Base-by-base conservation (phyloP, 805 yeast genomes). In the Nakazawaea ernobii region DNA sequence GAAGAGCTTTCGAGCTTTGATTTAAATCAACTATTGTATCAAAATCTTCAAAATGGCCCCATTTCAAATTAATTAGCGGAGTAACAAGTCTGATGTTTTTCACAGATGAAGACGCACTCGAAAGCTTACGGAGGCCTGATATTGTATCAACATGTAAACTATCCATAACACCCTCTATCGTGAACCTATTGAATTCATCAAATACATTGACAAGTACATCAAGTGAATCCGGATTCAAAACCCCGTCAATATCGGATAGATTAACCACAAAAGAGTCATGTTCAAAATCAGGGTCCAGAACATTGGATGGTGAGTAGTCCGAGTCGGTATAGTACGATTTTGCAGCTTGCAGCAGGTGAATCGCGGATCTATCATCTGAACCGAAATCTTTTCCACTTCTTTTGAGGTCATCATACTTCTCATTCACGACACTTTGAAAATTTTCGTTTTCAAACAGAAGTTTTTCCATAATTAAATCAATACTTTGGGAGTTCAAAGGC, bases 71-170 rank as follows among this genome's bases (percentile, higher is more conserved):
- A 0, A 79, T 49, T 6, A 57, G 57, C 0, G 85, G 84, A 3
- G 77, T 55, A 1, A 75, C 71, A 7, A 83, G 48, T 30, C 84
- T 66, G 9, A 76, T 11, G 49, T 74, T 80, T 26, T 59, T 56
- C 6, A 72, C 67, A n/a, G 60, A 54, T 1, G 71, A 63, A 10
- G 36, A 46, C 1, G 67, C 62, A 4, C 55, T 47, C 39, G 73
- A 56, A 20, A 65, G 59, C 7, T 43, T 44, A 26, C 68, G 63
- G 26, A 86, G 60, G 8, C 67, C 63, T 32, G 63, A 61, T 10
- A 86, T 69, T 2, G 84, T 75, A 8, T 78, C 77, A 14, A 77
- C 60, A 50, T 91, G 95, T 13, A 89, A 63, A 14, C 61, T 60
- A 60, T 91, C 97, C 55, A 90, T 65, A 5, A 80, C 68, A 10